Evolutionary conservation across 768 basidiomycete species (phyloP), one percentile per base, ranked within the genome.

Genomic region (Calocybe indica): DNA sequence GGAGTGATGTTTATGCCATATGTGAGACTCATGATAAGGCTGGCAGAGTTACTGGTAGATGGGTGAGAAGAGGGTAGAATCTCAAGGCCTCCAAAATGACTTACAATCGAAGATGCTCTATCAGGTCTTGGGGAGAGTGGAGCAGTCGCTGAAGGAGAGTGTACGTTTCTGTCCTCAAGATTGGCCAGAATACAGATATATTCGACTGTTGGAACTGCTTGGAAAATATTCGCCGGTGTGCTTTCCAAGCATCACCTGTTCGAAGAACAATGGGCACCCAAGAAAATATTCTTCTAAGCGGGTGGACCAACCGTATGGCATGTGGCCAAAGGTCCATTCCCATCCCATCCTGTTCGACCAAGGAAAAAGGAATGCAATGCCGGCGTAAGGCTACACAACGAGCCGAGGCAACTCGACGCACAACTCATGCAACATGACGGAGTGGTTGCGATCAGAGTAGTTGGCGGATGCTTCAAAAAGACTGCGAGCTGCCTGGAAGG

Each of bases 381-480:
- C 39, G 45, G 28, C 43, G 31, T 13, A 40, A 12, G 37, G 34
- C 37, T 36, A 33, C 28, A 12, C 11, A 14, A 44, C n/a, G 14
- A 43, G 7, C 43, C 5, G 30, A 40, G 30, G 13, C 43, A 10
- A 12, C n/a, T 34, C 34, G 30, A 60, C 68, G 46, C 47, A 76
- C 75, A 80, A 51, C 15, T 74, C 73, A 46, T 75, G 69, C 48
- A 75, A 72, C 78, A 80, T 79, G 0, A 67, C 63, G 6, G 74
- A 62, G 49, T 68, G 52, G 35, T 61, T 66, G 38, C 78, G 71
- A 53, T 79, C 78, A 5, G 82, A 80, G 52, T 82, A 83, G 42
- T 78, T 80, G 12, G 62, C 55, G 30, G 74, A 77, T 51, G 74
- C 80, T 45, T 82, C 80, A 32, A 83, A 75, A 1, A 83, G 69